Evolutionary conservation across 805 yeast genomes (phyloP).

Genomic region (Diddensiella santjacobensis): DNA sequence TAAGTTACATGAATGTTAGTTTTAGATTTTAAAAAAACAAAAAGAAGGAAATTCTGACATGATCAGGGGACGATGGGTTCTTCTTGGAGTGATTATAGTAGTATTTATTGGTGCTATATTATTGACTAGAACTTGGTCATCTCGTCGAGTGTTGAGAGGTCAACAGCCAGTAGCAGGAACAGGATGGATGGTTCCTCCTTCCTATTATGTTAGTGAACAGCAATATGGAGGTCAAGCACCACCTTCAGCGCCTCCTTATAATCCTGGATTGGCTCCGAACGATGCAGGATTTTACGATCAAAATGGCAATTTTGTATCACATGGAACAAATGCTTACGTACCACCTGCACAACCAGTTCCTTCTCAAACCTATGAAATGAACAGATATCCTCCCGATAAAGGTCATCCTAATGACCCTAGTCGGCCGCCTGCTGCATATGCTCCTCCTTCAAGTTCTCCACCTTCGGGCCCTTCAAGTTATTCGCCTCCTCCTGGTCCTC

Average conservation of each 20-base stretch:
- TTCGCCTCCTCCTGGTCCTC: slow-evolving; percentile 1
- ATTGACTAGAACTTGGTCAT: slow-evolving; percentile 24
- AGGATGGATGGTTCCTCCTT: slow-evolving; percentile 84
- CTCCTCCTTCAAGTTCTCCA: slow-evolving; percentile 19
- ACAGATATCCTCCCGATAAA: slow-evolving; percentile 6
- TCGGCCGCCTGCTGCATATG: slow-evolving; percentile 4
- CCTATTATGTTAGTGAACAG: slow-evolving; percentile 54
- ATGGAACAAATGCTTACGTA: slow-evolving; percentile 4
- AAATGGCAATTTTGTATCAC: slow-evolving; percentile 42
- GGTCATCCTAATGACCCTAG: not conserved
- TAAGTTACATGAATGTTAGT: not conserved
- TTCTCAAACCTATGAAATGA: slow-evolving; percentile 11
- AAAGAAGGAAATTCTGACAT: too few species aligned
- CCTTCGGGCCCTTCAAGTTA: slow-evolving; percentile 8
- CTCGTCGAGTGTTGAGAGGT: slow-evolving; percentile 33
- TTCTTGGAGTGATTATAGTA: slow-evolving; percentile 29
- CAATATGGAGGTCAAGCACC: slow-evolving; percentile 39
- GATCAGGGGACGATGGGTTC: slow-evolving; percentile 36
- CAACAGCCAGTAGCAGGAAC: slow-evolving; percentile 67
- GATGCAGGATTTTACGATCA: slow-evolving; percentile 78
- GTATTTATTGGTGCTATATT: slow-evolving; percentile 24
- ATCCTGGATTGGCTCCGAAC: slow-evolving; percentile 28
- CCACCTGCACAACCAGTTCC: slow-evolving; percentile 14
- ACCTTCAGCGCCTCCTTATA: slow-evolving; percentile 26
- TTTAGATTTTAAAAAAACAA: too few species aligned